Evolutionary conservation across 257 asterid genomes (phyloP), one percentile per base, ranked within the genome.

Genomic region (Linderniella brevidens): DNA sequence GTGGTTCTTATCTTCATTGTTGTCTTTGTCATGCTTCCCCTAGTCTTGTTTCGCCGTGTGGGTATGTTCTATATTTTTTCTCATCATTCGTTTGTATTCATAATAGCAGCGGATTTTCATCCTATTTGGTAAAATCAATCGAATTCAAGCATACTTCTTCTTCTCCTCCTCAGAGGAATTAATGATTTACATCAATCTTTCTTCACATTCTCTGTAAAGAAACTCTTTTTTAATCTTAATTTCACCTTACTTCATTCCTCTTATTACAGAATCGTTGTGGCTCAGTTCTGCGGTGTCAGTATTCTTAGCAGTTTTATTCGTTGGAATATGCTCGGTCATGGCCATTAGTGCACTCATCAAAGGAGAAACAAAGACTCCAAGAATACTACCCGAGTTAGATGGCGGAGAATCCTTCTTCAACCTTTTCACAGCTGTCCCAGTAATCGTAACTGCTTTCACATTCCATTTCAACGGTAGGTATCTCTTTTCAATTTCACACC

Each of bases 351-450:
- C 96, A 5, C 61, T 88, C 16, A 29, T 75, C 37, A 54, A 58
- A 57, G 95, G 93, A 0, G 57, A 80, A 64, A 84, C 92, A 0
- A 50, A 65, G 64, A 71, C 56, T 37, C 93, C 81, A 4, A 72
- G 76, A 50, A 18, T 79, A 55, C 52, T 85, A 1, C 98, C 98
- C 0, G 42, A 74, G 13, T 56, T 84, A 43, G 76, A 73, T 16
- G 52, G 53, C 43, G 76, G 78, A 9, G 63, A 59, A 41, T 90
- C 98, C 51, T 84, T 90, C 72, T 77, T 84, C 68, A 65, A 90
- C 55, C 94, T 90, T 54, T 90, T 90, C 73, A 90, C 96, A 0
- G 93, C 96, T 1, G 53, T 85, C 9, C 98, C 98, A 0, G 96
- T 90, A 13, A 76, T 90, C n/a, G 92, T 79, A 37, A 81, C 96